Conservation (phyloP, 495 filamentous ascomycete species). For the Tuber indicum region DNA sequence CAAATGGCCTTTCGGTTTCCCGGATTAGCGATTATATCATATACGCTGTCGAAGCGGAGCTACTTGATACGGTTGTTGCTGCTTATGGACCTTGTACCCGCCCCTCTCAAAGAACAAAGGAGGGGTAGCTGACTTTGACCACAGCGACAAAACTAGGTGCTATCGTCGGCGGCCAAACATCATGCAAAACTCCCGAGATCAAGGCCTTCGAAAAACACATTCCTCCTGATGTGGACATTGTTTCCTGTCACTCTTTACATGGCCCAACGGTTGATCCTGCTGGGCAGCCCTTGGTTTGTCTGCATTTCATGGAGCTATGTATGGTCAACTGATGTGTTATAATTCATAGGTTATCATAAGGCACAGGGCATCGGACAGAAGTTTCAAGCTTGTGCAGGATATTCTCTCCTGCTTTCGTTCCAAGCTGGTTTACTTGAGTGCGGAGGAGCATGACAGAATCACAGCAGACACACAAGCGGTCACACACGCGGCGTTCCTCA, state of each 20-base stretch:
- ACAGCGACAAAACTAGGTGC: constrained; percentile 86
- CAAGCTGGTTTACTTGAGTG: constrained; percentile 76
- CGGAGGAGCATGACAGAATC: constrained; percentile 85
- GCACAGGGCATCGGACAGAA: constrained; percentile 74
- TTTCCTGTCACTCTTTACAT: constrained; percentile 95
- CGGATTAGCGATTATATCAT: constrained; percentile 93
- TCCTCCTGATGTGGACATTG: constrained; percentile 80
- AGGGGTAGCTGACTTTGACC: constrained; percentile 6
- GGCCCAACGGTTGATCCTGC: constrained; percentile 81
- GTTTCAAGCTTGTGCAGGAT: constrained; percentile 66
- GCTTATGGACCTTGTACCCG: constrained; percentile 83
- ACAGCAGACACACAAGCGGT: constrained; percentile 97
- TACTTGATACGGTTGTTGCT: constrained; percentile 75
- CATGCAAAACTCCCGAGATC: constrained; percentile 96
- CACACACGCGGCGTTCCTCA: constrained; percentile 89
- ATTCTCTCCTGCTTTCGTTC: constrained; percentile 77
- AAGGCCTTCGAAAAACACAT: constrained; percentile 85
- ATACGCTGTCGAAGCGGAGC: constrained; percentile 92
- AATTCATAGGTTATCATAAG: constrained; percentile 67
- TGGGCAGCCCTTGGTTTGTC: constrained; percentile 72
- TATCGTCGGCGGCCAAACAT: constrained; percentile 95
- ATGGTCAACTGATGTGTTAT: not conserved
- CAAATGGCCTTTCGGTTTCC: constrained; percentile 91
- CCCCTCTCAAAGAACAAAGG: not conserved
- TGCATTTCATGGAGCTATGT: constrained; percentile 1